Conservation (phyloP, 352 stramenopile species). For the Pythium phragmitis region DNA sequence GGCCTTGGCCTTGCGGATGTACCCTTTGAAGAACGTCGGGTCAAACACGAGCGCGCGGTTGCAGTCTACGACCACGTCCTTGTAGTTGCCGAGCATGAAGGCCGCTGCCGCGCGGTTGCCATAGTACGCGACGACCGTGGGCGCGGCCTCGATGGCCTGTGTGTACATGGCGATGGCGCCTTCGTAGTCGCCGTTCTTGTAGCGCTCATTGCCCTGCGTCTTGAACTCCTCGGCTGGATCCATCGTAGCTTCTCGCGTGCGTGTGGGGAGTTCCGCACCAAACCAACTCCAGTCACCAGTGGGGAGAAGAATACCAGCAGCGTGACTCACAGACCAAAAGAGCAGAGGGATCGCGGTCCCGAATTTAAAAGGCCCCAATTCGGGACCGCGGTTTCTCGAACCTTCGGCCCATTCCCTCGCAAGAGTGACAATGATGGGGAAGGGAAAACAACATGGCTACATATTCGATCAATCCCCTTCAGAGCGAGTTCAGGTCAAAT, state of each 20-base stretch:
- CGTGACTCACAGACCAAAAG: neutral
- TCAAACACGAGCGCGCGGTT: conserved; percentile 90
- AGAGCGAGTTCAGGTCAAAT: conserved; percentile 33
- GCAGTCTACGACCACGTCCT: conserved; percentile 90
- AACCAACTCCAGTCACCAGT: conserved; percentile 8
- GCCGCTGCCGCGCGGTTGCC: conserved; percentile 89
- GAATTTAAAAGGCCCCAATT: neutral
- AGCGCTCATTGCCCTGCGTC: conserved; percentile 88
- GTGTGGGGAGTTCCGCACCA: conserved; percentile 10
- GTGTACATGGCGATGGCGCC: conserved; percentile 90
- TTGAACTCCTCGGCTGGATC: conserved; percentile 75
- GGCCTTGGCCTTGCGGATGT: conserved; percentile 89
- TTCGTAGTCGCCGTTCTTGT: conserved; percentile 90
- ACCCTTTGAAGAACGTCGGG: conserved; percentile 88
- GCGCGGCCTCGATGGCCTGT: conserved; percentile 86
- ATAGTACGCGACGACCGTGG: conserved; percentile 86
- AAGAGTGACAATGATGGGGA: too few species aligned
- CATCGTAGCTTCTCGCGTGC: conserved; percentile 17
- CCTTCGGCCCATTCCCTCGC: conserved; percentile 12
- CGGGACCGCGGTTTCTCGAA: conserved; percentile 39
- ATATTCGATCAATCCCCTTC: conserved; percentile 1
- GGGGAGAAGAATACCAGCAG: neutral
- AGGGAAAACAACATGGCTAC: conserved; percentile 11
- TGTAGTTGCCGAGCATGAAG: conserved; percentile 89
- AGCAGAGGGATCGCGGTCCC: neutral